Conservation (phyloP, 495 filamentous ascomycete species). For the Penicillium cosmopolitanum region DNA sequence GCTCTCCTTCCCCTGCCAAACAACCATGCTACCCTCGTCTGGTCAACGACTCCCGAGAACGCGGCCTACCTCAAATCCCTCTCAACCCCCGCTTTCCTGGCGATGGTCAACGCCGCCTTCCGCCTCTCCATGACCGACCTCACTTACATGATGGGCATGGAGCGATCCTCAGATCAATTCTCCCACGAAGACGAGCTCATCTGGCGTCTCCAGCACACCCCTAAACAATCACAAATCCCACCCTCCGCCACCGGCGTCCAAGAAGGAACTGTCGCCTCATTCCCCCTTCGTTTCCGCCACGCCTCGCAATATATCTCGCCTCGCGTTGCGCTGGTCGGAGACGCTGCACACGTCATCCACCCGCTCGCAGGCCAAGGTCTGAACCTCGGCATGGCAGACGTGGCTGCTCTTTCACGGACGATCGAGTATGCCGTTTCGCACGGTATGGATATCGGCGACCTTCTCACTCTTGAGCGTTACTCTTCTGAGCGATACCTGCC, state of each 20-base stretch:
- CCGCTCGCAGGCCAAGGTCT: conserved; percentile 93
- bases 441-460: conserved; percentile 81
- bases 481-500: conserved; percentile 73
- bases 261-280: conserved; percentile 79
- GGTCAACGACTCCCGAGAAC: conserved; percentile 82
- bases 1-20: conserved; percentile 89
- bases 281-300: conserved; percentile 89
- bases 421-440: conserved; percentile 78
- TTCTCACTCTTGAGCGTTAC: conserved; percentile 78
- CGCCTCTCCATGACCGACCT: conserved; percentile 79
- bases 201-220: conserved; percentile 78
- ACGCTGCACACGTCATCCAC: conserved; percentile 94
- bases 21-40: conserved; percentile 82
- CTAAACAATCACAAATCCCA: conserved; percentile 56
- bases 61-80: conserved; percentile 81
- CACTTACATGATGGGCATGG: conserved; percentile 70
- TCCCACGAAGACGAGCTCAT: conserved; percentile 71
- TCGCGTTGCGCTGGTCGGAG: conserved; percentile 85
- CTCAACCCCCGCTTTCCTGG: conserved; percentile 68
- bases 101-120: conserved; percentile 94
- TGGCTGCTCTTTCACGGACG: conserved; percentile 70
- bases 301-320: conserved; percentile 89
- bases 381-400: conserved; percentile 90
- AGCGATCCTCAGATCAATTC: conserved; percentile 38
- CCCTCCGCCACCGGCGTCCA: conserved; percentile 67